Evolutionary conservation across 208 protist species (phyloP).

Genomic region (Herpetomonas tarakana): DNA sequence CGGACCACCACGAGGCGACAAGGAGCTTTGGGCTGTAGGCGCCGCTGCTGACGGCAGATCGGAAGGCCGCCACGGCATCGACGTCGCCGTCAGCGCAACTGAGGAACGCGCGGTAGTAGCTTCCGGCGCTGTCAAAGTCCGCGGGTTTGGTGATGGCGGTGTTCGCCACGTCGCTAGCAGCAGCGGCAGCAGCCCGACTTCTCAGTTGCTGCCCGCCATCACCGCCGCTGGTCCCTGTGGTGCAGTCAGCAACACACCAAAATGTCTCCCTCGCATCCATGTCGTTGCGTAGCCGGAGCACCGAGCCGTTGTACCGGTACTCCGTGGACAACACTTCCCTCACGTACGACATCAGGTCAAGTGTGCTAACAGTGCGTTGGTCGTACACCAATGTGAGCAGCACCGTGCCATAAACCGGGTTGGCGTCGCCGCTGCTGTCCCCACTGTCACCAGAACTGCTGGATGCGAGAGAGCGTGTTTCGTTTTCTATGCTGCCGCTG

Average conservation of each 20-base stretch:
- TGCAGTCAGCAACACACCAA: too few relatives aligned
- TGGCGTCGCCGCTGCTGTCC: slow-evolving; percentile 3
- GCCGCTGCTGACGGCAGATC: slow-evolving; percentile 7
- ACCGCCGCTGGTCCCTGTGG: too few relatives aligned
- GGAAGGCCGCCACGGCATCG: slow-evolving; percentile 1
- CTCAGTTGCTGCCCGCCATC: not conserved
- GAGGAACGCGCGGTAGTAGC: slow-evolving; percentile 16
- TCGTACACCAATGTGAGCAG: slow-evolving; percentile 3
- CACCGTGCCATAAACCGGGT: not conserved
- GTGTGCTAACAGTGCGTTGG: not conserved
- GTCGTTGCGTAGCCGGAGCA: not conserved
- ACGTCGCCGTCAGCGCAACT: slow-evolving; percentile 1
- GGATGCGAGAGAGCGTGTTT: not conserved
- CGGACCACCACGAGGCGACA: slow-evolving; percentile 3
- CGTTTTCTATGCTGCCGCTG: not conserved
- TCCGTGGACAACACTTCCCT: not conserved
- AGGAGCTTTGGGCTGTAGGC: slow-evolving; percentile 3
- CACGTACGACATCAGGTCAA: not conserved
- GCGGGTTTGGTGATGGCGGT: not conserved
- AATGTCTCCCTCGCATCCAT: not conserved
- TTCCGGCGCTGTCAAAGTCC: not conserved
- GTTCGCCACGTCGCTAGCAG: not conserved
- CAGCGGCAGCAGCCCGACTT: not conserved
- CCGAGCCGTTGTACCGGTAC: not conserved
- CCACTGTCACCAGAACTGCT: not conserved